Base-by-base conservation (phyloP, 441 rosid genomes). In the Metrosideros polymorpha region DNA sequence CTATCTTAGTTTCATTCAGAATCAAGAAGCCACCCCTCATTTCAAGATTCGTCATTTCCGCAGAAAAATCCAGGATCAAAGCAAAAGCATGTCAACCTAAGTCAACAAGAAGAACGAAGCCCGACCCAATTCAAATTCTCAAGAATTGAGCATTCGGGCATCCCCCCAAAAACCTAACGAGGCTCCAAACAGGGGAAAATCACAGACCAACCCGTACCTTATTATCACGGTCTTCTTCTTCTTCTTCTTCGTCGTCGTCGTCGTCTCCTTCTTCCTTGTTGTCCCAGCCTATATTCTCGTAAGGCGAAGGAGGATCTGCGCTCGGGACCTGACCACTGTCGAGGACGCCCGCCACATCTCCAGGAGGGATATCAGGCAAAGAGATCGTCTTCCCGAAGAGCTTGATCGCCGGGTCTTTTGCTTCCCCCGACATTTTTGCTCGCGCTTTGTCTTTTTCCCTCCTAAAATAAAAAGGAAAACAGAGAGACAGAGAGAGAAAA, bases 341-440 rank as follows among this genome's bases (percentile, higher is more conserved):
- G 66, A 61, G 13, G 79, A 4, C 76, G 27, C 84, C 86, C 82
- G 85, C 51, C 85, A 63, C 83, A 51, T 51, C 85, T 75, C 85
- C 52, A 22, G 85, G 86, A 86, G 88, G 89, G 77, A 89, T 89
- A 90, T 93, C 94, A 45, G 93, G 93, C 82, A 93, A 87, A 85
- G 94, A 91, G 88, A 94, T 94, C 89, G 94, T 93, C 90, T 91
- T 91, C 66, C 97, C 97, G 83, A 94, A 94, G 22, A 94, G 93
- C 90, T 93, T 94, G 91, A 94, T 93, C 86, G 92, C 91, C 91
- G 95, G 95, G 92, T 94, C 97, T 82, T 86, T 92, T 39, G 88
- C 76, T 82, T 91, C 88, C 84, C 88, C 93, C 89, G 93, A 86
- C 97, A 94, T 94, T 89, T 87, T 86, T 83, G 86, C 86, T 84